Conservation (phyloP, 768 basidiomycete species). For the Pleurotus tuoliensis region DNA sequence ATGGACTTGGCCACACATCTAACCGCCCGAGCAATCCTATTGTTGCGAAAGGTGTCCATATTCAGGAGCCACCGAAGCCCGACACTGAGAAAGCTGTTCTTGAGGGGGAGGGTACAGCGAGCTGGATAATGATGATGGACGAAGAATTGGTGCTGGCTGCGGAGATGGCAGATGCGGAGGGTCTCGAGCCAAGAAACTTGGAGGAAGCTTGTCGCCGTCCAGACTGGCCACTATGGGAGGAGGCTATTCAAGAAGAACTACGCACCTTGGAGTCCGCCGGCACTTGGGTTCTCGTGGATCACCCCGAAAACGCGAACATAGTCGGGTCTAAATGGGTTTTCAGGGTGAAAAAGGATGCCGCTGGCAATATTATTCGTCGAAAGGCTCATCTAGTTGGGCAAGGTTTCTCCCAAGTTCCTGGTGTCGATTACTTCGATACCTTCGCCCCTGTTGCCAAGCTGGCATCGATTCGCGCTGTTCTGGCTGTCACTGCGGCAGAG, state of each 20-base stretch:
- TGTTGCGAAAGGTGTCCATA: neutral
- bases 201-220: constrained; percentile 13
- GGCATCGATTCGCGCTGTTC: constrained; percentile 16
- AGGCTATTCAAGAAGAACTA: constrained; percentile 19
- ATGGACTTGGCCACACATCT: neutral
- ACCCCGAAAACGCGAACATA: constrained; percentile 23
- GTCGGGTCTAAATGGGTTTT: constrained; percentile 38
- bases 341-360: constrained; percentile 30
- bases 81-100: no score
- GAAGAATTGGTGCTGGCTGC: constrained; percentile 12
- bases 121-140: constrained; percentile 9
- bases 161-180: constrained; percentile 11
- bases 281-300: constrained; percentile 25
- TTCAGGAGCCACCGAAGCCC: neutral
- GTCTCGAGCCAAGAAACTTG: constrained; percentile 12
- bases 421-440: constrained; percentile 35
- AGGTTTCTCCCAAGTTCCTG: constrained; percentile 35
- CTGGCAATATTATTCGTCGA: constrained; percentile 25
- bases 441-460: constrained; percentile 27
- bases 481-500: constrained; percentile 25
- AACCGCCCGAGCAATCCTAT: neutral
- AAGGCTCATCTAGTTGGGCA: constrained; percentile 38
- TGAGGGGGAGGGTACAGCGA: neutral
- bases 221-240: constrained; percentile 17
- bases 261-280: constrained; percentile 25